Conservation (phyloP, 352 stramenopile species). For the Phytophthora niederhauseri region DNA sequence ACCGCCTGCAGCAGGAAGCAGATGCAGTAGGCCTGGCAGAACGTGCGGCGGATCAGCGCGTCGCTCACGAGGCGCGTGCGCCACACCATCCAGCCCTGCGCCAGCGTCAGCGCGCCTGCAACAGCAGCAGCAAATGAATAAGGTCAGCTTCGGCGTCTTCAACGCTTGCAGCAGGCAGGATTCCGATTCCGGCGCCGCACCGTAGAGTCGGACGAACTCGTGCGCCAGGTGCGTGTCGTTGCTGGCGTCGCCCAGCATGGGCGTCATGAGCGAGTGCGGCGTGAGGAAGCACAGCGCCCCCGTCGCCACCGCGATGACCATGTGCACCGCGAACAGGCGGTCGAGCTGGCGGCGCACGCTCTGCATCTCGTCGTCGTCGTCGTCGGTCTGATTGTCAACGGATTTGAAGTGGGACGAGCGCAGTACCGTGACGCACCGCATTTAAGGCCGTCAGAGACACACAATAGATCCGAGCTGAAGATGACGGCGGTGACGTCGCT, state of each 20-base stretch:
- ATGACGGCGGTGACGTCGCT: not conserved
- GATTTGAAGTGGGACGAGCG: conserved; percentile 18
- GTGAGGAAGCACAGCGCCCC: conserved; percentile 76
- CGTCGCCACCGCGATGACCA: conserved; percentile 67
- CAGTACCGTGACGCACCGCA: not conserved
- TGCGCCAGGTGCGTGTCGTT: conserved; percentile 83
- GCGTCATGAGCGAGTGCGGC: conserved; percentile 82
- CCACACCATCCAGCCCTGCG: conserved; percentile 88
- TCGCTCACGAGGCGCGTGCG: conserved; percentile 87
- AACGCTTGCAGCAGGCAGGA: conserved; percentile 3
- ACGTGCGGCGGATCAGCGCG: conserved; percentile 82
- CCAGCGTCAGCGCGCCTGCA: conserved; percentile 76
- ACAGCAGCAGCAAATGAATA: not conserved
- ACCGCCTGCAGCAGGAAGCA: conserved; percentile 85
- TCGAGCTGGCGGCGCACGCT: conserved; percentile 80
- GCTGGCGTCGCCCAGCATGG: conserved; percentile 70
- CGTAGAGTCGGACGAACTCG: conserved; percentile 89
- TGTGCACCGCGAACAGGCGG: conserved; percentile 80
- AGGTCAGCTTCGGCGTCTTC: not conserved
- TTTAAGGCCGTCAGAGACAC: not conserved
- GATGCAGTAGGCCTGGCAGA: conserved; percentile 90
- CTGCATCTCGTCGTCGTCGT: conserved; percentile 37
- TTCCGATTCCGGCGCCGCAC: conserved; percentile 31
- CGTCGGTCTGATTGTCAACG: not conserved
- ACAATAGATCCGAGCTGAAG: not conserved